Evolutionary conservation across 169 alveolate species (phyloP), one percentile per base, ranked within the genome.

Genomic region (Plasmodium fragile): DNA sequence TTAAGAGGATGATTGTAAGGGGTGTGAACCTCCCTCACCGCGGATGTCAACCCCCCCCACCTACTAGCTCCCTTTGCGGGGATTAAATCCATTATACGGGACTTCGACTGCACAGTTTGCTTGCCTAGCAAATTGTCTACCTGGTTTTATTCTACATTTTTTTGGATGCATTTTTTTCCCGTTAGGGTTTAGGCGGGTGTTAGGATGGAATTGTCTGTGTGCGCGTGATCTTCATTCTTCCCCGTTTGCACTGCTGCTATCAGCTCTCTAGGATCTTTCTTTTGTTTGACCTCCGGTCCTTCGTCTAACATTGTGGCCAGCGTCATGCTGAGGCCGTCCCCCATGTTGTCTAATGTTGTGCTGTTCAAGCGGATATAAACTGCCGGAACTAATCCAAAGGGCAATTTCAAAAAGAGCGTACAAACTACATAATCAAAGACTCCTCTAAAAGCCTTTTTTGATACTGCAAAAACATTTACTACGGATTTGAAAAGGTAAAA

Each of bases 301-400:
- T 18, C 75, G 6, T 65, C 36, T n/a, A 65, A 18, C 75, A 4
- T 28, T 65, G 18, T 65, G n/a, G 36, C 41, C 36, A n/a, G 36
- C 16, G 75, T 28, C 6, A 65, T 16, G 16, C 11, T 22, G 75
- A 65, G 75, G 39, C 4, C 34, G 36, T 65, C 75, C 41, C 36
- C 18, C 75, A 25, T 0, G 6, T 73, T 34, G 22, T 25, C 22
- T 11, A 13, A 30, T 55, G n/a, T 1, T 13, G 1, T 34, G 4
- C 55, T 22, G 34, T 0, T 49, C 28, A 69, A 6, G 39, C 71
- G 30, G 16, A 89, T 78, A 45, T 55, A 89, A 18, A 79, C 52
- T 4, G 78, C 70, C 10, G 94, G 89, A 25, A 89, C 65, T 39
- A 89, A 41, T 55, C 94, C 94, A 32, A 89, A 79, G 30, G 94